These are phyloP conservation scores for Aspergillus diversus DNA, from an alignment of 495 filamentous ascomycete genomes.

Conservation along the genomic window DNA sequence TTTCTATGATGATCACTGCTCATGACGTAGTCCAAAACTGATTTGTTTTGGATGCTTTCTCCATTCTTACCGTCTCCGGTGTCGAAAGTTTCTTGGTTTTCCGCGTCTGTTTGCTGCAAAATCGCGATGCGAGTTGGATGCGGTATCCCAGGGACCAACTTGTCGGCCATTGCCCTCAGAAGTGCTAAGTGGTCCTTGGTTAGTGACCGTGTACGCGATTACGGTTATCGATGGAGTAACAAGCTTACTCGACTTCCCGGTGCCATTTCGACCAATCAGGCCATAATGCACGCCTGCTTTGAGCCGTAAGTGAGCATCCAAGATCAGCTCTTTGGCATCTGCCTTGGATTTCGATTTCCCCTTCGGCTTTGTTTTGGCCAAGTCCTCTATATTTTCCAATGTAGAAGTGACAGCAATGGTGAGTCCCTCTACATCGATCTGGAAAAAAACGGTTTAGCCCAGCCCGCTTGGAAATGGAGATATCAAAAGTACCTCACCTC, in stretches of 20 bases:
- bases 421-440: conserved; percentile 72
- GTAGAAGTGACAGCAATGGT: conserved; percentile 60
- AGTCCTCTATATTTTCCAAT: conserved; percentile 28
- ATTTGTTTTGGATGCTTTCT: conserved; percentile 25
- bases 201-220: not conserved
- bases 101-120: conserved; percentile 67
- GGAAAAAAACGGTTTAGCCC: not conserved
- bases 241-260: conserved; percentile 74
- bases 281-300: conserved; percentile 74
- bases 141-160: conserved; percentile 78
- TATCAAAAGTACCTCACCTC: conserved; percentile 33
- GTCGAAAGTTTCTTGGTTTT: conserved; percentile 25
- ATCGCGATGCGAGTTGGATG: conserved; percentile 68
- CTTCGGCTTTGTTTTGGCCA: conserved; percentile 44
- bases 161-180: conserved; percentile 72
- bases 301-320: conserved; percentile 67
- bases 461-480: not conserved
- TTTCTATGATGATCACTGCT: conserved; percentile 64
- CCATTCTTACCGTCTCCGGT: conserved; percentile 23
- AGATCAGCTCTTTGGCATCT: conserved; percentile 67
- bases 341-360: conserved; percentile 56
- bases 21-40: conserved; percentile 70
- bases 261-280: conserved; percentile 75
- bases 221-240: not conserved
- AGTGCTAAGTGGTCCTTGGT: conserved; percentile 52